Evolutionary conservation across 768 basidiomycete genomes (phyloP), one percentile per base, ranked within the genome.

Genomic region (Coprinopsis sp.): DNA sequence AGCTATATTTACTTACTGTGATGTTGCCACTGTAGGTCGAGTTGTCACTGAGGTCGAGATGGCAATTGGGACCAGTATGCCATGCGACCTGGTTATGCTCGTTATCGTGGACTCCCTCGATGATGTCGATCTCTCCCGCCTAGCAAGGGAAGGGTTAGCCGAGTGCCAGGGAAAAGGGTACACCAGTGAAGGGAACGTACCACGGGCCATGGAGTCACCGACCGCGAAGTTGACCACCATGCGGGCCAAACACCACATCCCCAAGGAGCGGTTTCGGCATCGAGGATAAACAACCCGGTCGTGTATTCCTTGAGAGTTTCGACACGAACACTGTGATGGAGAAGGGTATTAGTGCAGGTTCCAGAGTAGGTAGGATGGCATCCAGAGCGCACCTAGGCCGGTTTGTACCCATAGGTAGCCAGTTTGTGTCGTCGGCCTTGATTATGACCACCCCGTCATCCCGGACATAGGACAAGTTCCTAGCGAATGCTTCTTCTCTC

Each of bases 231-330:
- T 3, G 46, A 25, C 87, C 87, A 89, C 62, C 83, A 89, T 4
- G 87, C 84, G 33, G 89, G 90, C 91, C 91, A 91, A 18, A 84
- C 79, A 80, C 90, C 89, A 65, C 91, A 95, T 44, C 91, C 92
- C 79, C 84, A 90, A 0, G 91, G 91, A 37, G 91, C 90, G 62
- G 77, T 81, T 47, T 84, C 80, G 25, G 90, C 72, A 59, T 95
- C 91, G 21, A 94, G 71, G 49, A 95, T 76, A 59, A 93, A 91
- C 18, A 95, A 69, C 24, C 91, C 91, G 8, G 83, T 79, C 49
- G 79, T 85, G 59, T 87, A 89, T 37, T 67, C 58, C 6, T 72
- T 69, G 30, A 73, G 58, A 52, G 82, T 84, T 37, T 79, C 80
- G 61, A 95, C 82, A 36, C 91, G 83, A 48, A 95, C 84, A 54